Evolutionary conservation across 805 yeast genomes (phyloP).

Genomic region (Hanseniaspora singularis): DNA sequence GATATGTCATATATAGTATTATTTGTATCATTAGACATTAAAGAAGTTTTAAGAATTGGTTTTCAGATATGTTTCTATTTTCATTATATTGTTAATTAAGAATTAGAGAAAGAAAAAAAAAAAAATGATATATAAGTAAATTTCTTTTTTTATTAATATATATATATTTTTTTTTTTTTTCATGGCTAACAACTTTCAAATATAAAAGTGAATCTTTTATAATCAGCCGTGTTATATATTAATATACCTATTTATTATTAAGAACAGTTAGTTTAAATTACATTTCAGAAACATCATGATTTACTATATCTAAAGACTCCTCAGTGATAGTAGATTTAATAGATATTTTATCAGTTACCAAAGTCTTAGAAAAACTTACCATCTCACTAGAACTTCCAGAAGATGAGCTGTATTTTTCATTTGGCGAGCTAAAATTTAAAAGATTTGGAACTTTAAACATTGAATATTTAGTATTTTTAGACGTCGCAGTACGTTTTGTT

Average conservation of each 20-base stretch:
- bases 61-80: too few relatives aligned
- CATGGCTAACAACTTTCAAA: too few relatives aligned
- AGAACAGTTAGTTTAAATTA: too few relatives aligned
- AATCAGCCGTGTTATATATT: too few relatives aligned
- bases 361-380: not conserved
- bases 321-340: not conserved
- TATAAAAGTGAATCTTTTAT: too few relatives aligned
- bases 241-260: too few relatives aligned
- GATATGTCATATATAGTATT: conserved; percentile 7
- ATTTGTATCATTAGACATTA: not conserved
- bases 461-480: not conserved
- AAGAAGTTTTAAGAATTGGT: too few relatives aligned
- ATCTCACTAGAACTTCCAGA: not conserved
- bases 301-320: not conserved
- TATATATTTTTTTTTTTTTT: too few relatives aligned
- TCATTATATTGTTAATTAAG: too few relatives aligned
- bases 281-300: not conserved
- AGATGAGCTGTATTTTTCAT: not conserved
- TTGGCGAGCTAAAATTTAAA: not conserved
- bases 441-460: not conserved
- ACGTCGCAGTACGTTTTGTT: not conserved
- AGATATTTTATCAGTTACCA: not conserved
- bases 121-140: too few relatives aligned
- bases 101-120: too few relatives aligned
- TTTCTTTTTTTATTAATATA: too few relatives aligned